These are phyloP conservation scores for Macaranga tanarius DNA, from an alignment of 441 rosid species.

Conservation along the genomic window DNA sequence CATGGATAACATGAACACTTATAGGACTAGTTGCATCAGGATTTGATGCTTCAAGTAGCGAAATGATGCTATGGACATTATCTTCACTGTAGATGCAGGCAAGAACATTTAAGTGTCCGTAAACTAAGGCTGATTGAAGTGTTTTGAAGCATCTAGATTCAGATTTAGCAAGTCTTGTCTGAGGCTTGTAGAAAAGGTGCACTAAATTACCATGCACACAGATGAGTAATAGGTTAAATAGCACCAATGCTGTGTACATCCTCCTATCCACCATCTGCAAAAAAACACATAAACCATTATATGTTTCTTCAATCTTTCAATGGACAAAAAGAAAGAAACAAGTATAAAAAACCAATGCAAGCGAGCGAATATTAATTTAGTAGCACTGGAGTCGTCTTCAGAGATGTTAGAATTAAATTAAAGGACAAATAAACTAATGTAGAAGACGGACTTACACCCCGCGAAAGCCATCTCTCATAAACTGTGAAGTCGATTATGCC, in stretches of 20 bases:
- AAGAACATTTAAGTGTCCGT: neutral
- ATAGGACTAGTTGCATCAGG: neutral
- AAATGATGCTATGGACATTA: neutral
- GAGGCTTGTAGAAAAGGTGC: slow-evolving; percentile 16
- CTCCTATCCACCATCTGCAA: slow-evolving; percentile 12
- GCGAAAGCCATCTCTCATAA: neutral
- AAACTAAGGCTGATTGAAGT: neutral
- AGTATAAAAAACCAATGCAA: no score
- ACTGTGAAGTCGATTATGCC: slow-evolving; percentile 31
- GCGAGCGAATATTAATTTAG: no score
- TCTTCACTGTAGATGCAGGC: neutral
- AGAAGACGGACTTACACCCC: neutral
- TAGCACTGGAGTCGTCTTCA: no score
- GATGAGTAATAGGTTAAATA: slow-evolving; percentile 23
- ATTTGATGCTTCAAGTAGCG: neutral
- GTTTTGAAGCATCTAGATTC: neutral
- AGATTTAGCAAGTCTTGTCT: neutral
- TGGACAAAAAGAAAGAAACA: no score
- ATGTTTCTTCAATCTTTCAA: no score
- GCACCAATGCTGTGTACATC: slow-evolving; percentile 22
- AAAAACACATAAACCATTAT: neutral
- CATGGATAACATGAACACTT: neutral
- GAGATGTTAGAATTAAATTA: no score
- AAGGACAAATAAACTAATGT: no score
- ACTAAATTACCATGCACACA: slow-evolving; percentile 16